Evolutionary conservation across 768 basidiomycete genomes (phyloP).

Genomic region (Kwoniella dendrophila): DNA sequence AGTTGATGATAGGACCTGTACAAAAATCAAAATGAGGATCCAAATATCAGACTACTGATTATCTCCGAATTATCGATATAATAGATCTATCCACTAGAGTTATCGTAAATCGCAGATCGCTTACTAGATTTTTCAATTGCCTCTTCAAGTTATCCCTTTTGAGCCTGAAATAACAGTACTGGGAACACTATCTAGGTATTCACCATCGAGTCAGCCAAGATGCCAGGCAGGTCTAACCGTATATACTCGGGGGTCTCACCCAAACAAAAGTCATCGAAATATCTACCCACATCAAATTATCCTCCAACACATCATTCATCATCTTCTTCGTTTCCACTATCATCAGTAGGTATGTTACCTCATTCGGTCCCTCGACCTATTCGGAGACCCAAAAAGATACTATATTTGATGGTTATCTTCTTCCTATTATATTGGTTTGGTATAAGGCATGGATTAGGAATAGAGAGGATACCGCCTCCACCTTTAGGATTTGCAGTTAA

Average conservation of each 20-base stretch:
- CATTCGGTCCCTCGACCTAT: constrained; percentile 35
- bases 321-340: constrained; percentile 18
- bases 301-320: not conserved
- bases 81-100: not conserved
- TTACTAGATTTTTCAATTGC: too few species aligned
- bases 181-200: too few species aligned
- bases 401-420: constrained; percentile 53
- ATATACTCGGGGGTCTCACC: constrained; percentile 22
- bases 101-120: not conserved
- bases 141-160: not conserved
- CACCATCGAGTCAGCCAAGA: too few species aligned
- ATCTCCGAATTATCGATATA: too few species aligned
- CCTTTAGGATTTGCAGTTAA: constrained; percentile 44
- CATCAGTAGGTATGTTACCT: constrained; percentile 20
- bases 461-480: constrained; percentile 46
- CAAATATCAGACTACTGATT: too few species aligned
- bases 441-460: constrained; percentile 52
- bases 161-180: too few species aligned
- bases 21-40: too few species aligned
- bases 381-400: constrained; percentile 49
- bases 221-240: too few species aligned
- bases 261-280: constrained; percentile 7
- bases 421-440: constrained; percentile 54
- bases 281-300: not conserved
- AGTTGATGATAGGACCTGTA: too few species aligned